Conservation (phyloP, 495 filamentous ascomycete species). For the Pseudevernia furfuracea region DNA sequence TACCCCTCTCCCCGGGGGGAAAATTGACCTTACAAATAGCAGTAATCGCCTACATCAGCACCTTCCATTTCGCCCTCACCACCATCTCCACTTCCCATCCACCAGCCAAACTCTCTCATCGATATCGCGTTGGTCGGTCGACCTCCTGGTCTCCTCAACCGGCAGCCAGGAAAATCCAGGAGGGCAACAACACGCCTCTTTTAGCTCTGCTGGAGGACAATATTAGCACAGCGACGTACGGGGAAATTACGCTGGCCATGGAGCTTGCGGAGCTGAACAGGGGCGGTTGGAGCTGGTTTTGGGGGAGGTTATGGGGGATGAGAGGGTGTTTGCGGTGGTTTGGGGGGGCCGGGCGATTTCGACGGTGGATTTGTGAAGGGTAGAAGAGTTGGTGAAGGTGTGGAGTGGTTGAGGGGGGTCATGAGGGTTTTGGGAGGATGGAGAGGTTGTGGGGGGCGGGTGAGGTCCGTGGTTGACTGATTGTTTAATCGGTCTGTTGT, state of each 20-base stretch:
- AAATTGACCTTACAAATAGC: background rate
- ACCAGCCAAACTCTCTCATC: background rate
- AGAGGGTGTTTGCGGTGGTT: background rate
- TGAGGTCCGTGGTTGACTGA: background rate
- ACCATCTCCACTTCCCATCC: background rate
- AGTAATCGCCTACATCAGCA: slow-evolving; percentile 2
- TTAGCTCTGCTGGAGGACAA: background rate
- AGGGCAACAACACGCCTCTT: background rate
- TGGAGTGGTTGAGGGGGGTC: background rate
- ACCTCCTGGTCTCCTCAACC: background rate
- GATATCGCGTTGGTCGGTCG: background rate
- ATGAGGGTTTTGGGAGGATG: background rate
- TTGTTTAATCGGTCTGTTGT: background rate
- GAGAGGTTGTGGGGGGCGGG: background rate
- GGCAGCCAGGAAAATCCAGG: background rate
- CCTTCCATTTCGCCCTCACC: background rate
- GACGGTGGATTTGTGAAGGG: background rate
- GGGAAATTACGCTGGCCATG: background rate
- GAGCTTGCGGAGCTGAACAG: background rate
- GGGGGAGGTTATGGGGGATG: background rate
- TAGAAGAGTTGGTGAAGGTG: background rate
- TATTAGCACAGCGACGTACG: background rate
- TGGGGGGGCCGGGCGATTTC: slow-evolving; percentile 1
- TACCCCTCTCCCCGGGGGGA: background rate
- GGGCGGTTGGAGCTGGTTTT: background rate